These are phyloP conservation scores for Trichosporon asahii DNA, from an alignment of 1,284 basidiomycete species.

Conservation along the genomic window DNA sequence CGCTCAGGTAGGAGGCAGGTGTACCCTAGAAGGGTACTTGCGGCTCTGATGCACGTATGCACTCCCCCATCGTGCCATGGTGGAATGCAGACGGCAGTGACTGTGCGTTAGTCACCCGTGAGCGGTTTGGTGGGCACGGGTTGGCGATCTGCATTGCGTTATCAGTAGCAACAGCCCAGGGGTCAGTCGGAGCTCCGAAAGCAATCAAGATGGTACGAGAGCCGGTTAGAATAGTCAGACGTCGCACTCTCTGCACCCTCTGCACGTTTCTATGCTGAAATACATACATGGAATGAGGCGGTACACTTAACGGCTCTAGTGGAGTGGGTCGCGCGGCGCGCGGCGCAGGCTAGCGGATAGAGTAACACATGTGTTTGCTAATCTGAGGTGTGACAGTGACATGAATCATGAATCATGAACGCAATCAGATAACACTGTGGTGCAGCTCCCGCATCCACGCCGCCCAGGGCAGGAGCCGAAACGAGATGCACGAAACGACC, in stretches of 20 bases:
- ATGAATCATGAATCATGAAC: neutral
- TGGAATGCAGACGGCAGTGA: neutral
- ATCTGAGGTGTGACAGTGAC: neutral
- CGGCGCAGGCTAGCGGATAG: neutral
- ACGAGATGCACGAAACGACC: neutral
- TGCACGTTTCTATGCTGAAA: neutral
- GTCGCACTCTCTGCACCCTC: neutral
- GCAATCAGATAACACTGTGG: constrained; percentile 2
- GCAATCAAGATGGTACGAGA: neutral
- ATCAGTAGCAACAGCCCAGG: neutral
- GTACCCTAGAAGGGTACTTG: neutral
- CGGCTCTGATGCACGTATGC: neutral
- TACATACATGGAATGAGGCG: neutral
- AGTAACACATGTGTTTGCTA: neutral
- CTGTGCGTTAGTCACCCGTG: neutral
- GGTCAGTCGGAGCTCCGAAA: neutral
- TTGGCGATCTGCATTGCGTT: neutral
- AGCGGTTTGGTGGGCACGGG: neutral
- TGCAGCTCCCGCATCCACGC: neutral
- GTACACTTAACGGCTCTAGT: neutral
- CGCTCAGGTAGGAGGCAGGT: neutral
- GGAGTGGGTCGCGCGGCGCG: neutral
- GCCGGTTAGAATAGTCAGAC: neutral
- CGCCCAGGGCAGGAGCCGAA: neutral
- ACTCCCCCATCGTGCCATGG: neutral